Evolutionary conservation across 306 rosid species (phyloP).

Genomic region (Lathyrus oleraceus): DNA sequence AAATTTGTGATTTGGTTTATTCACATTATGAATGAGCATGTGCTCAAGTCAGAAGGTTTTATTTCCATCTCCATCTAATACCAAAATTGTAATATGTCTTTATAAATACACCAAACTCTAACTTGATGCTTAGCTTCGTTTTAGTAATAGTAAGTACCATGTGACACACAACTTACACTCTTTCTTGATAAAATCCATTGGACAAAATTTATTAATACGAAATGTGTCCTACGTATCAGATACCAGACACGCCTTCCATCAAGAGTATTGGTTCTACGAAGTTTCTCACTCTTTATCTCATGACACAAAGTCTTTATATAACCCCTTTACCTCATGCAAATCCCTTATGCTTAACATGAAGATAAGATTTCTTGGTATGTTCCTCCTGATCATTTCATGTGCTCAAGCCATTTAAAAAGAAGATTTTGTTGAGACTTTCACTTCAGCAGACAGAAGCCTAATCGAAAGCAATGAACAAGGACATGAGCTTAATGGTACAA

Average conservation of each 20-base stretch:
- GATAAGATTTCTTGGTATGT: neutral
- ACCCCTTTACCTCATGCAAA: no score
- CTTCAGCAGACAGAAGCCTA: slow-evolving; percentile 26
- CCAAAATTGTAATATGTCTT: neutral
- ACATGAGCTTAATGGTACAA: slow-evolving; percentile 4
- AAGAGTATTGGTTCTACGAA: no score
- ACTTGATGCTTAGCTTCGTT: no score
- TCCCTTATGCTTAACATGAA: neutral
- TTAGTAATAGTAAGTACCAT: no score
- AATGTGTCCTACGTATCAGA: no score
- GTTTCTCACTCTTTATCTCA: no score
- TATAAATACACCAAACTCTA: neutral
- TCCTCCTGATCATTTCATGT: slow-evolving; percentile 18
- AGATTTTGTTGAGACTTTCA: no score
- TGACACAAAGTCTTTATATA: no score
- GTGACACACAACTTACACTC: no score
- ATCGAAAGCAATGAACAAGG: slow-evolving; percentile 22
- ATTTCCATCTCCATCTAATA: neutral
- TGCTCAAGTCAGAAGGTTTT: neutral
- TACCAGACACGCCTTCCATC: no score
- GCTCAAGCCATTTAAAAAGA: neutral
- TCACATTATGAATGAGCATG: neutral
- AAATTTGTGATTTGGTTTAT: neutral
- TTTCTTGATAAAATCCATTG: no score
- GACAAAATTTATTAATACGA: no score